Conservation (phyloP, 768 basidiomycete species). For the Sarcomyxa edulis region DNA sequence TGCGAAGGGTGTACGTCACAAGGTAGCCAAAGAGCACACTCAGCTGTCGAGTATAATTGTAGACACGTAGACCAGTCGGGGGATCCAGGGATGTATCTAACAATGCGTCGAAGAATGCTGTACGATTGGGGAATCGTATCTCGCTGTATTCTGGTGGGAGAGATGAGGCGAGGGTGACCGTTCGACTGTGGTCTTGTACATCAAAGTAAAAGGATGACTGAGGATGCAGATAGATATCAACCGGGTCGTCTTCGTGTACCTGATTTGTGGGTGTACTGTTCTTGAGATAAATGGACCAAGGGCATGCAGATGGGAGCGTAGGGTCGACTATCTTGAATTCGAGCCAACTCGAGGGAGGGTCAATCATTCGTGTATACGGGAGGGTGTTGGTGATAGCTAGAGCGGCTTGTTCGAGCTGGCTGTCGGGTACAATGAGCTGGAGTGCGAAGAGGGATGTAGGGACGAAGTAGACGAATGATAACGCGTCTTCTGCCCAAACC, state of each 20-base stretch:
- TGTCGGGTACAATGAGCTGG: slow-evolving; percentile 13
- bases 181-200: slow-evolving; percentile 9
- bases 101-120: slow-evolving; percentile 4
- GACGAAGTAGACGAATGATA: slow-evolving; percentile 14
- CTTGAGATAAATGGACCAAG: neutral
- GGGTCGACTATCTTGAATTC: slow-evolving; percentile 2
- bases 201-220: slow-evolving; percentile 9
- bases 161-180: slow-evolving; percentile 9
- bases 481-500: slow-evolving; percentile 16
- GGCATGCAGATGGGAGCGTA: slow-evolving; percentile 1
- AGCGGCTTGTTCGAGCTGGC: slow-evolving; percentile 4
- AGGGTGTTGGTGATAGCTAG: neutral
- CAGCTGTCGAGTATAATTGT: no score
- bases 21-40: no score
- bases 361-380: neutral
- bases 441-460: slow-evolving; percentile 13
- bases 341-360: neutral
- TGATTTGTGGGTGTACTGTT: neutral
- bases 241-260: slow-evolving; percentile 3
- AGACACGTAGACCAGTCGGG: no score
- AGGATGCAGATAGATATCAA: slow-evolving; percentile 10
- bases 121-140: slow-evolving; percentile 11
- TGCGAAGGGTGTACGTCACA: no score
- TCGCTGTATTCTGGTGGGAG: slow-evolving; percentile 3
- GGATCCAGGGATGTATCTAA: neutral